Evolutionary conservation across 352 stramenopile species (phyloP), one percentile per base, ranked within the genome.

Genomic region (Globisporangium radiosum): DNA sequence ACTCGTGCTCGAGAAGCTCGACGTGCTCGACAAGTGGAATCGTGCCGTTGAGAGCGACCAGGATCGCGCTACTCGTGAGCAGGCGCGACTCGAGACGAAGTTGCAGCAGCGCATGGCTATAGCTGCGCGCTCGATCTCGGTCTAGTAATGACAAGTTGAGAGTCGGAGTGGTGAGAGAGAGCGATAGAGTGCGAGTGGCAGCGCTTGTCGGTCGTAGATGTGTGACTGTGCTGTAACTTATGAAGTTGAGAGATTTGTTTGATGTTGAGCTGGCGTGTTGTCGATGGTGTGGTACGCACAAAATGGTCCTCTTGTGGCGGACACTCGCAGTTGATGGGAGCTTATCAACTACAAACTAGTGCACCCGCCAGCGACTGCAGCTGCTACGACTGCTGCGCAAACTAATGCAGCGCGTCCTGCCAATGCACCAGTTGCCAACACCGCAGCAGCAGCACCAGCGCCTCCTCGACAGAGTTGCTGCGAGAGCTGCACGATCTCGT

Each of bases 1-100:
- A 54, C 66, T 90, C n/a, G 84, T 78, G 57, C 77, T 88, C 51
- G 71, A 88, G 59, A 88, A 91, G 62, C 69, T 91, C 37, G 81
- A 93, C 43, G 43, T 86, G 39, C 63, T 93, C 13, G 72, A 87
- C 43, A 65, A 73, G 62, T 93, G 84, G 84, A 71, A 75, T 52
- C 56, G 56, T 10, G 70, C 73, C 1, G 78, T 93, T 11, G 75
- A 75, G 61, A 62, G 75, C 39, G 84, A 93, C 55, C 76, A 79
- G 37, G 59, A 70, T 37, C 65, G 72, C 45, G 82, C 82, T 14
- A 62, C 69, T 14, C 61, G 73, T 37, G 75, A 78, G 13, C 78
- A 87, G 60, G 68, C 61, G 43, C 63, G 69, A 17, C 66, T 88
- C 7, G 82, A 92, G 57, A 54, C 65, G 25, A 73, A 81, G 47